Evolutionary conservation across 306 rosid genomes (phyloP).

Genomic region (Bauhinia variegata): DNA sequence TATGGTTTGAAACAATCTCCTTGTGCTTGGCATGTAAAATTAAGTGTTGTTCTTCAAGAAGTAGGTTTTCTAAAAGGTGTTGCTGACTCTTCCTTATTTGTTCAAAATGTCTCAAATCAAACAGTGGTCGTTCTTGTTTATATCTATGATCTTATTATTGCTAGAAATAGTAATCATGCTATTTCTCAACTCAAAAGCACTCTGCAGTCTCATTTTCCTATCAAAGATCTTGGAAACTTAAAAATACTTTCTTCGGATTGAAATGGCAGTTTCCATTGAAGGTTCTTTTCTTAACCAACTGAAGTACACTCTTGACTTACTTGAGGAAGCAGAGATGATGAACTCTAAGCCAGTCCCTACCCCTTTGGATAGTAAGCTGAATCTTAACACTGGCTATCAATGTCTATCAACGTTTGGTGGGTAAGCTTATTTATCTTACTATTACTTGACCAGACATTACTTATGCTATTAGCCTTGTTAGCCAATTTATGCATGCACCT

Average conservation of each 20-base stretch:
- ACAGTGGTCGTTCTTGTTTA: neutral
- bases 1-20: constrained; percentile 2
- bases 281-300: neutral
- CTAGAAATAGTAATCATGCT: neutral
- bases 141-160: constrained; percentile 7
- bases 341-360: too few species aligned
- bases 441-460: neutral
- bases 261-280: neutral
- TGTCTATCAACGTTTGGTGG: too few species aligned
- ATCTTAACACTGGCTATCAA: too few species aligned
- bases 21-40: neutral
- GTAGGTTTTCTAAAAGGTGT: neutral
- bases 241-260: constrained; percentile 1
- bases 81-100: too few species aligned
- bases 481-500: neutral
- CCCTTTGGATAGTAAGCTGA: too few species aligned
- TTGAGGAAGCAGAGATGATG: too few species aligned
- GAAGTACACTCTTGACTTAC: neutral
- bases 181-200: constrained; percentile 9
- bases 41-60: neutral
- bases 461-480: neutral
- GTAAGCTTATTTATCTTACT: too few species aligned
- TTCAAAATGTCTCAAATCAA: neutral
- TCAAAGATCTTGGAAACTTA: neutral
- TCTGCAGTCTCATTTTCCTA: neutral